Conservation (phyloP, 169 alveolate species). For the Amoebophrya sp. region DNA sequence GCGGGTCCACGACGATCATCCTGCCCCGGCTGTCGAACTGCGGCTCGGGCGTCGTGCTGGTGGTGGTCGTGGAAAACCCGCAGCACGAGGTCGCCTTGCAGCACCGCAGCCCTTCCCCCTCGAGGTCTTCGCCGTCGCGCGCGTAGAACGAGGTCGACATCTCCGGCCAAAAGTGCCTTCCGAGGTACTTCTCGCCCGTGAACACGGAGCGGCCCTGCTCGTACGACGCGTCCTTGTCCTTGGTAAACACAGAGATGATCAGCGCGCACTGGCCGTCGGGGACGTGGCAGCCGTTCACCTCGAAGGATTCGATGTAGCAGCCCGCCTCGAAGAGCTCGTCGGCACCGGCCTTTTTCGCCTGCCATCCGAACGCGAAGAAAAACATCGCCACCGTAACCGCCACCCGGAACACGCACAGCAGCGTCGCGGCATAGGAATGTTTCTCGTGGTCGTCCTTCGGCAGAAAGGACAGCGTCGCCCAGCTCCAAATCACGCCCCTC, state of each 20-base stretch:
- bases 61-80: neutral
- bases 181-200: neutral
- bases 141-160: neutral
- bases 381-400: neutral
- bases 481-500: no score
- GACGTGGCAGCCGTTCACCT: neutral
- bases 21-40: no score
- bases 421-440: neutral
- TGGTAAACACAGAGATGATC: neutral
- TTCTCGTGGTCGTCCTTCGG: no score
- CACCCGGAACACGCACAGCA: neutral
- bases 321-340: neutral
- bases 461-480: no score
- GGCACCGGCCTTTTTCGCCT: neutral
- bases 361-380: neutral
- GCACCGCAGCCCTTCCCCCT: neutral
- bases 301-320: neutral
- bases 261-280: no score
- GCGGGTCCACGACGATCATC: no score
- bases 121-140: neutral
- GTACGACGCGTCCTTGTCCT: neutral
- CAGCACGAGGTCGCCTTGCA: constrained; percentile 2
- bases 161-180: neutral
- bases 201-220: no score
- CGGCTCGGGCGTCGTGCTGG: no score